Evolutionary conservation across 2,329 filamentous ascomycete genomes (phyloP).

Genomic region (Ascochyta lentis): DNA sequence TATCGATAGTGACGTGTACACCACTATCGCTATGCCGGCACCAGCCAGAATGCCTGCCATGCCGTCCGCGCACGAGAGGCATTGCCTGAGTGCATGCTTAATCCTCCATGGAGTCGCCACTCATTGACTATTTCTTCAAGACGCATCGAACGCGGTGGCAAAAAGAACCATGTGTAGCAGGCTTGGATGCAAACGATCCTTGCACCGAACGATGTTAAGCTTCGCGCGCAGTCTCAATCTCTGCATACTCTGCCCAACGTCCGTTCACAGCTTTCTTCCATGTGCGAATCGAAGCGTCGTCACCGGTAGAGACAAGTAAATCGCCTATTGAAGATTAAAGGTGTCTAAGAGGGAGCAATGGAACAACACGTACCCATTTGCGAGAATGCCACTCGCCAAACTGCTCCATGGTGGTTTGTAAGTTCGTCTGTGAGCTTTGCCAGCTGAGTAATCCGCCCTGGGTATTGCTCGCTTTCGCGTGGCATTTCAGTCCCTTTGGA

Average conservation of each 20-base stretch:
- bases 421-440: slow-evolving; percentile 70
- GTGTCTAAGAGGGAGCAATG: background rate
- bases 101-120: background rate
- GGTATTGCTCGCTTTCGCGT: slow-evolving; percentile 62
- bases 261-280: slow-evolving; percentile 59
- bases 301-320: slow-evolving; percentile 76
- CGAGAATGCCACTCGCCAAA: slow-evolving; percentile 76
- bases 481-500: slow-evolving; percentile 55
- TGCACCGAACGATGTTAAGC: slow-evolving; percentile 19
- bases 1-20: background rate
- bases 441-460: slow-evolving; percentile 71
- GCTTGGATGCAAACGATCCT: background rate
- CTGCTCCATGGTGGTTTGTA: slow-evolving; percentile 71
- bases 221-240: slow-evolving; percentile 52
- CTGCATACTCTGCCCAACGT: slow-evolving; percentile 57
- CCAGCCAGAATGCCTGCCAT: background rate
- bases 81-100: background rate
- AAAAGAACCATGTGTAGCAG: background rate
- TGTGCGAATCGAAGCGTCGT: slow-evolving; percentile 68
- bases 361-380: slow-evolving; percentile 50
- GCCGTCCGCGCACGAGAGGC: background rate
- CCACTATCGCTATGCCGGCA: background rate
- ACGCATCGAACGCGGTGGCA: background rate
- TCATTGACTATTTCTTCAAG: background rate
- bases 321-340: slow-evolving; percentile 60